A percentile compares a stretch with the other conserved stretches of the same genome.
These are phyloP conservation scores for Claviceps spartinae DNA, from an alignment of 2,329 filamentous ascomycete species.

Conservation along the genomic window DNA sequence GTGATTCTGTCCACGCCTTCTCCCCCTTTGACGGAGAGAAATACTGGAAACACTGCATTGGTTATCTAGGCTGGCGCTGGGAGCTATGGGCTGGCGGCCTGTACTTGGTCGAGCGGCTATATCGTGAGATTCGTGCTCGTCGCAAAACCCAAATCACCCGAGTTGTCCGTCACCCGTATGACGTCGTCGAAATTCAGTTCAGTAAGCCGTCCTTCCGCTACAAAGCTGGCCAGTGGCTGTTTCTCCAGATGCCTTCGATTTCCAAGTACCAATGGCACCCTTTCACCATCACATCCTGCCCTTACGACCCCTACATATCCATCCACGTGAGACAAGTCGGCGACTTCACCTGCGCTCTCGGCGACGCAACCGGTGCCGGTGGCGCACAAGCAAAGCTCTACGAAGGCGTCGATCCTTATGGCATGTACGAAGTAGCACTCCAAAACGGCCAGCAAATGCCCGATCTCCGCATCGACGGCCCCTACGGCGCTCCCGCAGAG, in stretches of 20 bases:
- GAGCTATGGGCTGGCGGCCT: constrained; percentile 75
- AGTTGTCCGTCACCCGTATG: constrained; percentile 90
- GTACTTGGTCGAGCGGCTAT: constrained; percentile 79
- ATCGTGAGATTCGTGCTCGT: constrained; percentile 75
- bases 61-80: constrained; percentile 96
- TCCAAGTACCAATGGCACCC: constrained; percentile 93
- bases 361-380: constrained; percentile 87
- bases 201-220: constrained; percentile 93
- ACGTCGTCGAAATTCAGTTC: constrained; percentile 96
- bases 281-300: constrained; percentile 97
- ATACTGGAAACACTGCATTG: constrained; percentile 89
- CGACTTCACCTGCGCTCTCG: constrained; percentile 89
- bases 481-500: constrained; percentile 91
- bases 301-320: constrained; percentile 87
- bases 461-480: constrained; percentile 75
- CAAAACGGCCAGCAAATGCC: constrained; percentile 92
- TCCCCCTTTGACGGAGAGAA: constrained; percentile 72
- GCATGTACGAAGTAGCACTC: constrained; percentile 95
- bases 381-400: constrained; percentile 78
- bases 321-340: constrained; percentile 93
- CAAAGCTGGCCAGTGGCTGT: constrained; percentile 97
- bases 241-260: constrained; percentile 82
- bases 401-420: constrained; percentile 78
- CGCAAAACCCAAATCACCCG: constrained; percentile 81
- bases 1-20: constrained; percentile 55